phyloP scores from a whole-genome alignment of 768 basidiomycete species.

The Leccinum aurantiacum region DNA sequence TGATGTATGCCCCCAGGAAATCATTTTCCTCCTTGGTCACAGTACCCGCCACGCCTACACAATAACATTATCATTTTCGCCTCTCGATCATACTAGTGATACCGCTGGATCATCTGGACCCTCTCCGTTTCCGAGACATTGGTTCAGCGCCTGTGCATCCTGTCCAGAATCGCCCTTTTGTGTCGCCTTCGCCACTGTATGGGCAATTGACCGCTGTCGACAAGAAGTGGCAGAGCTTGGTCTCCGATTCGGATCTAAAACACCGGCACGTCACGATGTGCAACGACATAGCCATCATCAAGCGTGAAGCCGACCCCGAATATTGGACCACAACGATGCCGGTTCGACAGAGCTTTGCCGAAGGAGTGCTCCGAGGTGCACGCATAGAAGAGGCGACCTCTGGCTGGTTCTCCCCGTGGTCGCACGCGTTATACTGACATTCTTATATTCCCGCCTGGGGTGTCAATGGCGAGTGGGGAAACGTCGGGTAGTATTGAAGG shows the following conservation, averaged over 20 bases:
- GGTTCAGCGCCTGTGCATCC: slow-evolving; percentile 13
- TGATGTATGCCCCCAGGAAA: too few species aligned
- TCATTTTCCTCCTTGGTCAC: too few species aligned
- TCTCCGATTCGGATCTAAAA: background rate
- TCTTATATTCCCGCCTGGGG: too few species aligned
- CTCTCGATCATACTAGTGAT: background rate
- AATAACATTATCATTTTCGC: background rate
- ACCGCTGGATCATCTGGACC: background rate
- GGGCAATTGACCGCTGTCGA: background rate
- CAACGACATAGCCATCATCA: background rate
- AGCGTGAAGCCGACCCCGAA: background rate
- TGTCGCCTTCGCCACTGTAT: background rate
- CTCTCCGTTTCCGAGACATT: slow-evolving; percentile 11
- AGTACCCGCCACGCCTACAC: too few species aligned
- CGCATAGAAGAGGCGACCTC: background rate
- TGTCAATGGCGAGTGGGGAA: too few species aligned
- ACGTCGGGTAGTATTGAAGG: too few species aligned
- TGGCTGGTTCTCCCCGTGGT: background rate
- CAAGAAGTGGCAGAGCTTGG: too few species aligned
- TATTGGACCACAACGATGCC: background rate
- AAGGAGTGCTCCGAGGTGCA: background rate
- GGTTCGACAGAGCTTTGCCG: background rate
- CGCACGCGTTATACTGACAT: too few species aligned
- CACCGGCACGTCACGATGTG: background rate
- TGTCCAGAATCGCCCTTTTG: slow-evolving; percentile 20